Base-by-base conservation (phyloP, 805 yeast genomes). In the Saturnispora zaruensis region DNA sequence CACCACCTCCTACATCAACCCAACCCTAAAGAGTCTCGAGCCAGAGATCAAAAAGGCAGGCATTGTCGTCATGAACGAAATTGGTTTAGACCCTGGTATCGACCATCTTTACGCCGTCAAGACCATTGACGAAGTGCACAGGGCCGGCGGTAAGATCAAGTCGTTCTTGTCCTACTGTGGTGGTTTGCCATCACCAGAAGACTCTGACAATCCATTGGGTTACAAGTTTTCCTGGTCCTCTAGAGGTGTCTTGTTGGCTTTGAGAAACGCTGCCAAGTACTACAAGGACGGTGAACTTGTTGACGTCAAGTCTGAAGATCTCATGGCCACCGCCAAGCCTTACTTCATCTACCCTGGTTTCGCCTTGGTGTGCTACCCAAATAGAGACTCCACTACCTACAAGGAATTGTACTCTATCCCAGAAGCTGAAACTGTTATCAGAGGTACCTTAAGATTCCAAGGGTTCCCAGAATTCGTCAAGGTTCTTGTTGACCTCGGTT, bases 181-280 rank as follows among this genome's bases (percentile, higher is more conserved):
- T 73, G 99, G 99, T 63, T 78, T 93, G 64, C 98, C 98, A 57
- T 93, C 99, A 30, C 97, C 99, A 56, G 99, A 91, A 73, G 80
- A 84, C 70, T 91, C 98, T 28, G 96, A 89, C 73, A 93, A 93
- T 74, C 99, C 99, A 51, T 77, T 93, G 67, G 99, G 99, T 60
- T 93, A 93, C 81, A 93, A 93, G 76, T 93, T 93, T 73, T 90
- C 98, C 41, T 93, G 99, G 99, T 88, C 97, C 30, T 90, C 98
- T 34, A 83, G 99, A 72, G 99, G 99, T 72, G 98, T 93, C 40
- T 73, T 93, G 65, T 78, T 93, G 63, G 99, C 99, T 18, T 78
- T 93, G 66, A 84, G 96, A 78, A 95, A 93, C 76, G 73, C 84
- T 55, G 99, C 98, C 56, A 81, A 81, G 61, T 91, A 81, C 76